Evolutionary conservation across 177 flowering plant species (phyloP).

Genomic region (Vitis hybrid): DNA sequence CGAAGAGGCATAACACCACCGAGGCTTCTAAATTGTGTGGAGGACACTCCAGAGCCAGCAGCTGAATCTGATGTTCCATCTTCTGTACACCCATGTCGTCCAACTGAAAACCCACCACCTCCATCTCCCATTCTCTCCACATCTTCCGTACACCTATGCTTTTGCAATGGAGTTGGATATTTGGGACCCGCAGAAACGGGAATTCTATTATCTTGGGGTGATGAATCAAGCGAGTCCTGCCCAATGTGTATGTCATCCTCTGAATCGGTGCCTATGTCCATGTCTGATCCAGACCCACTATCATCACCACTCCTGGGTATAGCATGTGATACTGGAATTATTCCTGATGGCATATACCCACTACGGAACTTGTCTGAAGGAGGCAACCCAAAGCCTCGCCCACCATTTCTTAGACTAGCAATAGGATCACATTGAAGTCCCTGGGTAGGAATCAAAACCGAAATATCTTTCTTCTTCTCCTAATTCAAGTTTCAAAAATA

Average conservation of each 20-base stretch:
- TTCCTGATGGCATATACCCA: conserved; percentile 39
- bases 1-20: conserved; percentile 24
- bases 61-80: conserved; percentile 76
- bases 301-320: conserved; percentile 24
- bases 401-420: conserved; percentile 17
- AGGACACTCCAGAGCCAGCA: conserved; percentile 68
- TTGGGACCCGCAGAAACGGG: conserved; percentile 20
- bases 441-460: conserved; percentile 19
- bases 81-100: conserved; percentile 41
- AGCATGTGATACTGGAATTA: conserved; percentile 26
- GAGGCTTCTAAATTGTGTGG: conserved; percentile 37
- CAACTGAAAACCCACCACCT: conserved; percentile 34
- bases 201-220: conserved; percentile 39
- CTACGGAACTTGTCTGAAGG: conserved; percentile 42
- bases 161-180: conserved; percentile 10
- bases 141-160: conserved; percentile 1
- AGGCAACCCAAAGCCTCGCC: conserved; percentile 40
- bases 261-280: conserved; percentile 40
- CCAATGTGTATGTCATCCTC: conserved; percentile 48
- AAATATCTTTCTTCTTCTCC: conserved; percentile 15
- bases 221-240: conserved; percentile 44
- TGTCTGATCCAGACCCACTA: conserved; percentile 43
- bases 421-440: conserved; percentile 25
- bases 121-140: conserved; percentile 27
- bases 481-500: not conserved